phyloP scores from a whole-genome alignment of 371 early-diverging fungal genomes.

The Catenaria anguillulae region DNA sequence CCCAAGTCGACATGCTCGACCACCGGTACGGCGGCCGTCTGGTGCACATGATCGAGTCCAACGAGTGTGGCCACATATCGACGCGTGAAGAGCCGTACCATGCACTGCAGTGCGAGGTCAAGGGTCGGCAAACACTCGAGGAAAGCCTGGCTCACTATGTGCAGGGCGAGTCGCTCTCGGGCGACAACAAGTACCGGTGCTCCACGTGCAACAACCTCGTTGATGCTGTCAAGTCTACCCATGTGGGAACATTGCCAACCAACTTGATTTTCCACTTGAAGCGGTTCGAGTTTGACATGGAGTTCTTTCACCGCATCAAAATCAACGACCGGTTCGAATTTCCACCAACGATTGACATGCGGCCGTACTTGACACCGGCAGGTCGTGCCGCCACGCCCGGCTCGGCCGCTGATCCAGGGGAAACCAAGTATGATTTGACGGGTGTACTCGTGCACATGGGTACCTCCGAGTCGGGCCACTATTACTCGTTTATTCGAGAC shows the following conservation, averaged over 20 bases:
- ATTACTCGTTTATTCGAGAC: slow-evolving; percentile 36
- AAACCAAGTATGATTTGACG: slow-evolving; percentile 25
- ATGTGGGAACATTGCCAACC: slow-evolving; percentile 28
- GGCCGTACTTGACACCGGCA: slow-evolving; percentile 20
- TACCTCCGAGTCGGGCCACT: slow-evolving; percentile 41
- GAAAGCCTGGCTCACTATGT: slow-evolving; percentile 36
- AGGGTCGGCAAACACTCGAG: slow-evolving; percentile 28
- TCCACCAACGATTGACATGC: slow-evolving; percentile 28
- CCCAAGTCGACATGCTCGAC: slow-evolving; percentile 26
- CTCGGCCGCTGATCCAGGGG: not conserved
- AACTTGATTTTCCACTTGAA: slow-evolving; percentile 36
- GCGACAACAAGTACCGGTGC: slow-evolving; percentile 20
- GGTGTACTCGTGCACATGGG: slow-evolving; percentile 38
- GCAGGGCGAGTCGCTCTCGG: slow-evolving; percentile 34
- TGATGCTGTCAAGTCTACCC: slow-evolving; percentile 11
- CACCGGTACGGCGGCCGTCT: slow-evolving; percentile 33
- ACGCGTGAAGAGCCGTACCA: slow-evolving; percentile 36
- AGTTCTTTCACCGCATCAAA: slow-evolving; percentile 29
- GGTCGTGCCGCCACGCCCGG: not conserved
- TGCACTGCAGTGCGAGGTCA: slow-evolving; percentile 35
- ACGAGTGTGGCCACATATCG: slow-evolving; percentile 31
- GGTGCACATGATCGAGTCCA: slow-evolving; percentile 32
- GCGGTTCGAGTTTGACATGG: slow-evolving; percentile 39
- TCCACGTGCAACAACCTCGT: not conserved
- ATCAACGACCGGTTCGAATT: slow-evolving; percentile 36